These are phyloP conservation scores for Xylaria grammica DNA, from an alignment of 495 filamentous ascomycete genomes.

Conservation along the genomic window DNA sequence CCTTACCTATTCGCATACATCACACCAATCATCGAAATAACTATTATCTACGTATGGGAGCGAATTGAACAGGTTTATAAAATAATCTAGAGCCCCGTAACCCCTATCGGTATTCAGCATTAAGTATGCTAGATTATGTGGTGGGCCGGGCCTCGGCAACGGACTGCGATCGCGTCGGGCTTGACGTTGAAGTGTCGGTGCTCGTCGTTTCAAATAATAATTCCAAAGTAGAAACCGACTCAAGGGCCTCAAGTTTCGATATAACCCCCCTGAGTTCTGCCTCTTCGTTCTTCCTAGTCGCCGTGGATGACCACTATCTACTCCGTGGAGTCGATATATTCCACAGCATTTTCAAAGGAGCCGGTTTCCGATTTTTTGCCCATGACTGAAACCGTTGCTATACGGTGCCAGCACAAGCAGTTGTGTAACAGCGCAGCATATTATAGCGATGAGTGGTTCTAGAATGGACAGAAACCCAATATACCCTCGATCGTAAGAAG, in stretches of 20 bases:
- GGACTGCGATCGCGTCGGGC: background rate
- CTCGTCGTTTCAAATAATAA: background rate
- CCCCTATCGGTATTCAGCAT: too few species aligned
- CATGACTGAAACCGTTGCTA: background rate
- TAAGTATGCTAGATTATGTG: background rate
- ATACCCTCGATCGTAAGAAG: slow-evolving; percentile 9
- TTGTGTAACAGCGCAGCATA: slow-evolving; percentile 7
- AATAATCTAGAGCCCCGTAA: too few species aligned
- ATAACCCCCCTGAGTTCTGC: too few species aligned
- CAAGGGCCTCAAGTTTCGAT: background rate
- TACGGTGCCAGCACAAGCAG: background rate
- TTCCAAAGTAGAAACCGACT: background rate
- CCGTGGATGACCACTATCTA: background rate
- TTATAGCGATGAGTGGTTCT: background rate
- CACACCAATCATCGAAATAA: too few species aligned
- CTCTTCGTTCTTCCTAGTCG: background rate
- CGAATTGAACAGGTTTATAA: too few species aligned
- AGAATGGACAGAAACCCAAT: slow-evolving; percentile 12
- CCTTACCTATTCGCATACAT: too few species aligned
- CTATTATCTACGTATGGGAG: too few species aligned
- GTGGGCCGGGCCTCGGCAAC: background rate
- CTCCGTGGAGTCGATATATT: background rate
- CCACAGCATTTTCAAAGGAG: background rate
- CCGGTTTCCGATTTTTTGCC: background rate
- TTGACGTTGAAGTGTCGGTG: background rate